phyloP scores from a whole-genome alignment of 371 early-diverging fungal genomes.

The Mucor sp. region DNA sequence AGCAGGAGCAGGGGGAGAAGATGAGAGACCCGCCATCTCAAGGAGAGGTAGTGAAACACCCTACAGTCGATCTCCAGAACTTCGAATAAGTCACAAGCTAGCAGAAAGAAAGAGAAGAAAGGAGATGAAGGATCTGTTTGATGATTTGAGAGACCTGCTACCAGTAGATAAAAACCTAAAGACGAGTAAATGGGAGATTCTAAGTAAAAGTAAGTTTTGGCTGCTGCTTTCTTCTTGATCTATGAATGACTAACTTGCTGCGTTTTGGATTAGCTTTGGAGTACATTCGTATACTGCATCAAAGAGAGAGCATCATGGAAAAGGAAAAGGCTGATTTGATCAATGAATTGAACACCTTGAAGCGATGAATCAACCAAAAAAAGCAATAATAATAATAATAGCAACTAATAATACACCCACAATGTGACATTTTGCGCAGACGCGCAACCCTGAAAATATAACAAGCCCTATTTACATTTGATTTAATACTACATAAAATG shows the following conservation, averaged over 20 bases:
- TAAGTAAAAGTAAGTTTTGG: slow-evolving; percentile 62
- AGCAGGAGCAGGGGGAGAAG: background rate
- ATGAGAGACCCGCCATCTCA: background rate
- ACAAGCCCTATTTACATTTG: background rate
- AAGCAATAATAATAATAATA: background rate
- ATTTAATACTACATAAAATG: too few relatives aligned
- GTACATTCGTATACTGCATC: slow-evolving; percentile 18
- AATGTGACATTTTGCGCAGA: background rate
- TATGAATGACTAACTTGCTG: background rate
- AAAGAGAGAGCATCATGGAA: slow-evolving; percentile 23
- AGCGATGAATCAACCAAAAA: background rate
- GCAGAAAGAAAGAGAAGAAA: slow-evolving; percentile 79
- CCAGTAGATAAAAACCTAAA: slow-evolving; percentile 69
- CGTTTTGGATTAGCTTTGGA: slow-evolving; percentile 17
- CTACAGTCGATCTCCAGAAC: slow-evolving; percentile 61
- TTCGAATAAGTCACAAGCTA: slow-evolving; percentile 70
- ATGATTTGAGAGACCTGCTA: slow-evolving; percentile 66
- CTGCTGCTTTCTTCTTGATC: background rate
- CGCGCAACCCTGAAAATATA: background rate
- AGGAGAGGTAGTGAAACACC: slow-evolving; percentile 37
- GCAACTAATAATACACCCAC: background rate
- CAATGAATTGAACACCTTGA: slow-evolving; percentile 19
- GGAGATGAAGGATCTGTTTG: slow-evolving; percentile 84
- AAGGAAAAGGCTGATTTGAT: slow-evolving; percentile 21
- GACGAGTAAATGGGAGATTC: slow-evolving; percentile 79